Base-by-base conservation (phyloP, 768 basidiomycete species). In the Mrakia hoshinonis region DNA sequence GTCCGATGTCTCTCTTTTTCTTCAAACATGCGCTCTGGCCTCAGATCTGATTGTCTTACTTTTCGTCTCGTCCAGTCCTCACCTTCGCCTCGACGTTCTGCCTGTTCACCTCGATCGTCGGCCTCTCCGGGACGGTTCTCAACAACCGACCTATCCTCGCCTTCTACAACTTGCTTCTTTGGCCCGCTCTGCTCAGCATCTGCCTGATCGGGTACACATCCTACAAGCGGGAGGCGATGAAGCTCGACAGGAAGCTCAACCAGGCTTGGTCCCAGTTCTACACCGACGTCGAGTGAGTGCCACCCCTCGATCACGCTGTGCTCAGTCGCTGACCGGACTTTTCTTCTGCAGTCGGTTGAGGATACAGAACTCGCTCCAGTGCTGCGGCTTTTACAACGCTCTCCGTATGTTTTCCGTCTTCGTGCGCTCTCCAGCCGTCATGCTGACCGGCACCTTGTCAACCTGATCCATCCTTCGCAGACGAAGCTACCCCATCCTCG, bases 121-220 rank as follows among this genome's bases (percentile, higher is more conserved):
- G 88, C 7, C 77, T 87, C 62, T 82, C 83, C 24, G 87, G 87
- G 24, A 81, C 84, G 0, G 78, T 89, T 72, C 83, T 89, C 73
- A 85, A 88, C 77, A 87, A 87, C 22, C 85, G 87, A 5, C 85
- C 86, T 0, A 82, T 88, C 70, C 83, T 89, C 69, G 86, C 87
- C 0, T 80, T 86, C 67, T 89, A 89, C 81, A 81, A 84, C 29
- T 78, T 89, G 60, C 82, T 89, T 18, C 83, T 90, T 62, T 88
- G 87, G 85, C 87, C 87, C 2, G 82, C 82, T 0, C 79, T 88
- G 69, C 76, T 84, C 36, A 82, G 85, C 4, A 76, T 89, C 67
- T 82, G 86, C 73, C 82, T 84, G 6, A 81, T 88, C 69, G 87
- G 86, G 38, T 89, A 89, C 76, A 81, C 82, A n/a, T 80, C 84